Base-by-base conservation (phyloP, 208 protist species). In the Trypanosoma lewisi region DNA sequence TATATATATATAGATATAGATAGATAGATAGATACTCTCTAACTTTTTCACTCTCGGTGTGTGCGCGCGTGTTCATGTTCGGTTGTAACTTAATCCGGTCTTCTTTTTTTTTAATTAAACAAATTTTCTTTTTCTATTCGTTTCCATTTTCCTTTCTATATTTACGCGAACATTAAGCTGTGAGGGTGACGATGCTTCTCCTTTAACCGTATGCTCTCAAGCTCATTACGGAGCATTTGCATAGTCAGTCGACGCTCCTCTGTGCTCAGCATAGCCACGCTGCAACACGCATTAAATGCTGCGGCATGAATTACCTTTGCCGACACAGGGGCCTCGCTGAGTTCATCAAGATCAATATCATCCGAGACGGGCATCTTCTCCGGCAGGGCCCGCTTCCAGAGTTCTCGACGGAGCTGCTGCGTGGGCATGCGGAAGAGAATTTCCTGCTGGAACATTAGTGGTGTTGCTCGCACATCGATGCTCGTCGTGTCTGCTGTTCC, bases 221-320 rank as follows among this genome's bases (percentile, higher is more conserved):
- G 28, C 71, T 91, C 87, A 2, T 82, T 72, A 21, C 74, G 50
- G 17, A 96, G 80, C 61, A 91, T 78, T 36, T 82, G 66, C 75
- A 87, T 92, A 25, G 82, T 85, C 33, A 96, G 58, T n/a, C 54
- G 44, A 5, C 84, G 78, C 51, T 73, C 56, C 19, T 28, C 50
- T 31, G 59, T 63, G 17, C 80, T 70, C 44, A 85, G 58, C 69
- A 92, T 74, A 37, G 83, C 85, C 9, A 82, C 85, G 39, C 72
- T 62, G 65, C 85, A 91, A 69, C 87, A 93, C 55, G 82, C 87
- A 33, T 42, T 78, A 60, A 93, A 96, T 21, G 78, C 83, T 2
- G 87, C 78, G n/a, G 74, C 67, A 25, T 77, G 77, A 39, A 96
- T 93, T 21, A 86, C 56, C 61, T 92, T 93, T 5, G 85, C 81